A percentile compares a stretch with the other conserved stretches of the same genome.
Evolutionary conservation across 495 filamentous ascomycete genomes (phyloP).

Genomic region (Penicillium simplicissimum): DNA sequence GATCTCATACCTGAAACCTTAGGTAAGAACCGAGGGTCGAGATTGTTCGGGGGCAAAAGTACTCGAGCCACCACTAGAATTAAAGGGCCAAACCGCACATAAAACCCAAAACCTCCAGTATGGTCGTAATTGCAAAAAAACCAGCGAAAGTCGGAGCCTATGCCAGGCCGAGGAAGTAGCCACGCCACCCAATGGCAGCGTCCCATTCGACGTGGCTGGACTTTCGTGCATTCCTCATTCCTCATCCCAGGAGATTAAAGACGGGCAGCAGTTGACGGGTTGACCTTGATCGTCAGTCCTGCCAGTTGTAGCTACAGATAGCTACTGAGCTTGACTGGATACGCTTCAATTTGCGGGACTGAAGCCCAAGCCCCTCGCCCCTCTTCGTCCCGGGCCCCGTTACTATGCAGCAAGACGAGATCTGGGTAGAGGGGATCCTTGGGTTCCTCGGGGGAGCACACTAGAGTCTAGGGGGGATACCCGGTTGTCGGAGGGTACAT

Average conservation of each 20-base stretch:
- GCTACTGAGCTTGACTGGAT: background rate
- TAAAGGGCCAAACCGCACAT: background rate
- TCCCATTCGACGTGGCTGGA: slow-evolving; percentile 7
- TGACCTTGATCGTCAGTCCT: background rate
- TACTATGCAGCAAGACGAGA: slow-evolving; percentile 1
- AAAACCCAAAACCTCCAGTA: background rate
- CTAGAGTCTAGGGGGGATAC: background rate
- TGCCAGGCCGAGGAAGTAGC: slow-evolving; percentile 13
- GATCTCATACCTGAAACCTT: slow-evolving; percentile 15
- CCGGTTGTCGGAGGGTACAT: background rate
- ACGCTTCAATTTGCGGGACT: slow-evolving; percentile 4
- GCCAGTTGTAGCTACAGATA: background rate
- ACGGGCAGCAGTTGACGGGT: background rate
- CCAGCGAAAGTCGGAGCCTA: slow-evolving; percentile 5
- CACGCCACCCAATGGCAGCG: slow-evolving; percentile 17
- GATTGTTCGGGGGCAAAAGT: slow-evolving; percentile 9
- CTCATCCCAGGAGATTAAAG: background rate
- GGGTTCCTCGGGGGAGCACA: background rate
- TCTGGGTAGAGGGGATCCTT: background rate
- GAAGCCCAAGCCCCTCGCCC: background rate
- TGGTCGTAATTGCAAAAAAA: background rate
- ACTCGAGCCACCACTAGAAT: background rate
- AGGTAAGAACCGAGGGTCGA: slow-evolving; percentile 12
- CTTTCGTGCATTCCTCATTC: background rate
- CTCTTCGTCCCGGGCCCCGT: background rate